phyloP scores from a whole-genome alignment of 116 monocot genomes.

The Zostera marina region DNA sequence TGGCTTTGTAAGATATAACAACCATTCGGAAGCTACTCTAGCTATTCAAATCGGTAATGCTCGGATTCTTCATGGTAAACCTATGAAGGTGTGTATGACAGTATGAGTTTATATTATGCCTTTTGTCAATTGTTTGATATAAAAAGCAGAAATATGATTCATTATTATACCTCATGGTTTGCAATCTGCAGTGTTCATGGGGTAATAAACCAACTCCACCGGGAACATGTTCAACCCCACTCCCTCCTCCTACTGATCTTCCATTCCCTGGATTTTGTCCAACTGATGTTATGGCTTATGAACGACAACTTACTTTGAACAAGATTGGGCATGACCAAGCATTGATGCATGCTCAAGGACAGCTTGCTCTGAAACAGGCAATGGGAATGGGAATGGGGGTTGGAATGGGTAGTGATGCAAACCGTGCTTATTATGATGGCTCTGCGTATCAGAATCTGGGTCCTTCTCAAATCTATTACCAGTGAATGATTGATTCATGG shows the following conservation, averaged over 20 bases:
- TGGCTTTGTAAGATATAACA: conserved; percentile 85
- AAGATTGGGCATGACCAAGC: conserved; percentile 48
- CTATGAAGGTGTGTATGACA: conserved; percentile 46
- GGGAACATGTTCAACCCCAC: conserved; percentile 54
- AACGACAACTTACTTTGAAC: conserved; percentile 47
- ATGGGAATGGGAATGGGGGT: conserved; percentile 28
- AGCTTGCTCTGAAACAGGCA: conserved; percentile 46
- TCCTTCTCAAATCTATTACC: conserved; percentile 27
- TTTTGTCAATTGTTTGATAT: neutral
- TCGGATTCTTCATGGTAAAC: conserved; percentile 52
- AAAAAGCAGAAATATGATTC: too few relatives aligned
- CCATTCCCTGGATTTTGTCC: conserved; percentile 39
- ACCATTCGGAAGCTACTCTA: conserved; percentile 72
- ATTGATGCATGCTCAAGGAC: conserved; percentile 47
- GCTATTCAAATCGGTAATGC: conserved; percentile 81
- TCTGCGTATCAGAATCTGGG: conserved; percentile 35
- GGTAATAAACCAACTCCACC: conserved; percentile 88
- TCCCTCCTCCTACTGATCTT: conserved; percentile 64
- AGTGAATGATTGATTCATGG: neutral
- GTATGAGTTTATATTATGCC: neutral
- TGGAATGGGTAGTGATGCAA: conserved; percentile 23
- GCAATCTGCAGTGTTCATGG: conserved; percentile 70
- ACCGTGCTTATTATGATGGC: conserved; percentile 75
- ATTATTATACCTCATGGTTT: neutral
- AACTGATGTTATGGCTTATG: conserved; percentile 51